Evolutionary conservation across 78 protist species (phyloP).

Genomic region (Blattamonas nauphoetae): DNA sequence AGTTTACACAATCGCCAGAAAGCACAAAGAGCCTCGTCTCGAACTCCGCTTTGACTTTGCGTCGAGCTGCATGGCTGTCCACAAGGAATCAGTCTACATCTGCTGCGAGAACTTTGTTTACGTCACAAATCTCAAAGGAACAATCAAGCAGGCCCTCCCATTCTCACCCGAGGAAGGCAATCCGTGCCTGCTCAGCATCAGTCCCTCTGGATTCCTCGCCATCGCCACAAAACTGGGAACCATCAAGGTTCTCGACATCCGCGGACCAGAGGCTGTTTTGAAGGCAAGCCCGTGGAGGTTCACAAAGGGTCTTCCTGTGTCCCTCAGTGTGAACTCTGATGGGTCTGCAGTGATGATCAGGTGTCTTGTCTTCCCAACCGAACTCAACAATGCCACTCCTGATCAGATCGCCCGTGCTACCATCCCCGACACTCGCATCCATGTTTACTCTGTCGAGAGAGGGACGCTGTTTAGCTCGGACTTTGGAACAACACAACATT

Average conservation of each 20-base stretch:
- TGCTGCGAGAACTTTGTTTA: background rate
- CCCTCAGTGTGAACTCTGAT: background rate
- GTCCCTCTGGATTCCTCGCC: background rate
- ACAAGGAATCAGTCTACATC: background rate
- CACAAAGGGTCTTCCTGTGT: background rate
- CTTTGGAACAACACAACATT: background rate
- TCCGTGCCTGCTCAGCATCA: background rate
- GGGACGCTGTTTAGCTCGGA: background rate
- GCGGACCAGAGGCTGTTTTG: background rate
- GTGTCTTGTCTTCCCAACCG: background rate
- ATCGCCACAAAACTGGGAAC: background rate
- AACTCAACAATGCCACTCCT: background rate
- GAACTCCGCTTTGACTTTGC: background rate
- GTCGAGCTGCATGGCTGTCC: background rate
- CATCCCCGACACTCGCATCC: constrained; percentile 7
- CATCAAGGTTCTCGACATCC: background rate
- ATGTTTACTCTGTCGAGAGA: background rate
- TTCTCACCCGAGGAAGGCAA: background rate
- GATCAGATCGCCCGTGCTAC: background rate
- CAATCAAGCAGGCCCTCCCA: background rate
- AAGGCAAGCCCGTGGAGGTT: background rate
- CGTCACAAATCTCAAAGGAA: background rate
- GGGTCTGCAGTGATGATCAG: background rate
- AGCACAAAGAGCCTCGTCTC: background rate
- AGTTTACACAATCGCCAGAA: background rate